These are phyloP conservation scores for Ogataea trehaloabstinens DNA, from an alignment of 805 yeast genomes.

Conservation along the genomic window DNA sequence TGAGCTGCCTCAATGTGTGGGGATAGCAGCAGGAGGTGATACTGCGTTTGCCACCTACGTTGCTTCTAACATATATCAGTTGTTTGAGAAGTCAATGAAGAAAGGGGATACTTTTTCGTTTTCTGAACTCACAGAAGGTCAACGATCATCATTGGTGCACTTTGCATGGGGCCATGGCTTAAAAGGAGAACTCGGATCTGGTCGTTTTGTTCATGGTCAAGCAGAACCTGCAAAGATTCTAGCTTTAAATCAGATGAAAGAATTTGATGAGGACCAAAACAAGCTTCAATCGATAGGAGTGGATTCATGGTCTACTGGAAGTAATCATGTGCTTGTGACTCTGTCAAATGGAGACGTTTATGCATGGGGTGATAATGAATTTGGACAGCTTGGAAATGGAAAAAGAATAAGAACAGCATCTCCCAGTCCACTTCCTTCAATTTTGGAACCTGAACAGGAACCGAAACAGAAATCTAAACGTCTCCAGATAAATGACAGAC, in stretches of 20 bases:
- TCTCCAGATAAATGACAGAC: slow-evolving; percentile 43
- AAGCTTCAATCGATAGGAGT: slow-evolving; percentile 46
- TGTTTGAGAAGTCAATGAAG: slow-evolving; percentile 32
- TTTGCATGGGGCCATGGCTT: slow-evolving; percentile 82
- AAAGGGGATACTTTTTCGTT: slow-evolving; percentile 12
- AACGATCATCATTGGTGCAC: slow-evolving; percentile 33
- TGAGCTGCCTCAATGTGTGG: slow-evolving; percentile 45
- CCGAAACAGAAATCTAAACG: slow-evolving; percentile 21
- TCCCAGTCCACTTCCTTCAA: slow-evolving; percentile 53
- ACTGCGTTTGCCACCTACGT: slow-evolving; percentile 52
- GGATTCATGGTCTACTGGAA: slow-evolving; percentile 56
- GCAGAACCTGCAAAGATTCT: slow-evolving; percentile 61
- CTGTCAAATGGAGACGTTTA: slow-evolving; percentile 63
- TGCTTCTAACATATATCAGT: slow-evolving; percentile 34
- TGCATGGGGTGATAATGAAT: slow-evolving; percentile 82
- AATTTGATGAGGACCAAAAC: slow-evolving; percentile 49
- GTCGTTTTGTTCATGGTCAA: slow-evolving; percentile 71
- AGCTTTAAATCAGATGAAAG: slow-evolving; percentile 44
- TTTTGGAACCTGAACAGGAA: slow-evolving; percentile 51
- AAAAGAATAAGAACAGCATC: slow-evolving; percentile 56
- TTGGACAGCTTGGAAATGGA: slow-evolving; percentile 85
- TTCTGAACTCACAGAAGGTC: slow-evolving; percentile 19
- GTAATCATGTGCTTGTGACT: slow-evolving; percentile 61
- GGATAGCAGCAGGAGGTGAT: slow-evolving; percentile 69
- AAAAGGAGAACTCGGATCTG: slow-evolving; percentile 83